Conservation (phyloP, 495 filamentous ascomycete genomes). For the Penicillium taxi region DNA sequence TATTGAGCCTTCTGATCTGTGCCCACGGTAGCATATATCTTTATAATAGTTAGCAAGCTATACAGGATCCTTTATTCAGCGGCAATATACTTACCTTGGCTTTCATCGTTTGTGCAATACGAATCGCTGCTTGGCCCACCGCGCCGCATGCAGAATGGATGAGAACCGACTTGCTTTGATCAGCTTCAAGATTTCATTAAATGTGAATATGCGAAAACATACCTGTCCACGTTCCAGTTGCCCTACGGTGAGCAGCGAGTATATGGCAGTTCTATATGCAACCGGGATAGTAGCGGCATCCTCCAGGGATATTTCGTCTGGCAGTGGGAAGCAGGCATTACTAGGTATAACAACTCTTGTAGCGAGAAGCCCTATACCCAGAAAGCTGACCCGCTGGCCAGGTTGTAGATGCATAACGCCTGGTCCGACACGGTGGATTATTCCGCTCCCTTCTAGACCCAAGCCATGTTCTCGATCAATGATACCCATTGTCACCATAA, state of each 20-base stretch:
- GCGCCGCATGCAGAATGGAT: conserved; percentile 40
- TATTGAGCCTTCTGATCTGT: conserved; percentile 32
- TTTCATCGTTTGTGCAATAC: conserved; percentile 23
- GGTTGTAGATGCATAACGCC: conserved; percentile 21
- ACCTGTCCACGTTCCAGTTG: conserved; percentile 7
- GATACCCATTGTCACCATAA: conserved; percentile 31
- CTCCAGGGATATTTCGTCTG: conserved; percentile 26
- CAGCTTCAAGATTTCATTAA: neutral
- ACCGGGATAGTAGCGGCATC: conserved; percentile 38
- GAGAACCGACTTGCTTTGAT: conserved; percentile 20
- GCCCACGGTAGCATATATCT: conserved; percentile 36
- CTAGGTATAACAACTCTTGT: conserved; percentile 12
- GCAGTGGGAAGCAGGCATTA: conserved; percentile 22
- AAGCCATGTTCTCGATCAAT: conserved; percentile 25
- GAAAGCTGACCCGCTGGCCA: conserved; percentile 38
- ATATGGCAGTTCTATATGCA: conserved; percentile 33
- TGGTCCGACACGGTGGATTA: conserved; percentile 26
- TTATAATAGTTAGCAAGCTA: no score
- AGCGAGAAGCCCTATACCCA: conserved; percentile 25
- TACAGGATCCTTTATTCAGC: no score
- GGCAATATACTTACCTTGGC: conserved; percentile 6
- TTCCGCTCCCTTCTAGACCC: conserved; percentile 35
- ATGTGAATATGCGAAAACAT: neutral
- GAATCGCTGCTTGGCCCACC: conserved; percentile 35
- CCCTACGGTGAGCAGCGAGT: conserved; percentile 29